These are phyloP conservation scores for Pyrenopolyporus hunteri DNA, from an alignment of 495 filamentous ascomycete genomes.

Conservation along the genomic window DNA sequence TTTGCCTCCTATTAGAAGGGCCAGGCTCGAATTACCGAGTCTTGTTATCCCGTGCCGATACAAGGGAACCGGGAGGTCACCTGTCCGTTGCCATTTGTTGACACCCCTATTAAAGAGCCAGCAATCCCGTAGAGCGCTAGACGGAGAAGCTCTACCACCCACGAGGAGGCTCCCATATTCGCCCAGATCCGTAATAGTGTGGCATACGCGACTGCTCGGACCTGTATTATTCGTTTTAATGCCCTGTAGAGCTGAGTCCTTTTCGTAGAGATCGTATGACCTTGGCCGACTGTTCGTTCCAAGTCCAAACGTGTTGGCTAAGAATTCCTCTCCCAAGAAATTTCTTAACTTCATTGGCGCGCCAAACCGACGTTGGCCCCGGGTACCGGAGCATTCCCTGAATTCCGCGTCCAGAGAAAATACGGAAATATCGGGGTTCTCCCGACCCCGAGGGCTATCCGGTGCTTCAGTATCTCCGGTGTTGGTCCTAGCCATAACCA, in stretches of 20 bases:
- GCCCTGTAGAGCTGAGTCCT: constrained; percentile 24
- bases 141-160: constrained; percentile 81
- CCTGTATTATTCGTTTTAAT: constrained; percentile 42
- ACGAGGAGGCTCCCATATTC: constrained; percentile 63
- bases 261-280: constrained; percentile 64
- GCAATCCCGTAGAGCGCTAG: constrained; percentile 68
- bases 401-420: constrained; percentile 13
- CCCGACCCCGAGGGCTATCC: background rate
- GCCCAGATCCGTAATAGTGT: constrained; percentile 69
- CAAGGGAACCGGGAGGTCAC: constrained; percentile 67
- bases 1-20: constrained; percentile 76
- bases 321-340: constrained; percentile 28
- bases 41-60: constrained; percentile 75
- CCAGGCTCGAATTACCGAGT: constrained; percentile 50
- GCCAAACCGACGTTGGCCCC: constrained; percentile 52
- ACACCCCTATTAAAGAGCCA: constrained; percentile 66
- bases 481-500: constrained; percentile 65
- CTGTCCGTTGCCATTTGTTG: constrained; percentile 63
- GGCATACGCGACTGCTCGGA: constrained; percentile 71
- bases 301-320: constrained; percentile 62
- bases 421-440: background rate
- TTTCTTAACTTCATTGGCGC: constrained; percentile 39
- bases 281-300: constrained; percentile 64
- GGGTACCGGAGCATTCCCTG: constrained; percentile 40
- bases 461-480: background rate